Conservation (phyloP, 192 early-diverging fungal species). For the Phlyctochytrium planicorne region DNA sequence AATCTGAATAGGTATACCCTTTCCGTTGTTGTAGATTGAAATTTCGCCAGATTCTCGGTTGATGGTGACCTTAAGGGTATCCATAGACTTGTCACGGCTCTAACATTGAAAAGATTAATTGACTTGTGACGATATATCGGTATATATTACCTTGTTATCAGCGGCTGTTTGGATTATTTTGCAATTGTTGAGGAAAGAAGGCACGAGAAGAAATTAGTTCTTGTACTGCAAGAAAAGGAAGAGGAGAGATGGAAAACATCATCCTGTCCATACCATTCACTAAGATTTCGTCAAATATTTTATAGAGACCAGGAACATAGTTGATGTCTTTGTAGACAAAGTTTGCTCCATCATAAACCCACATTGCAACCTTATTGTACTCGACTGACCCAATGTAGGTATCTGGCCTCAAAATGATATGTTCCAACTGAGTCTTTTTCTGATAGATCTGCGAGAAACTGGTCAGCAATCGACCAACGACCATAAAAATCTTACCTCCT, state of each 20-base stretch:
- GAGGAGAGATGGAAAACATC: background rate
- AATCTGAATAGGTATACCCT: conserved; percentile 91
- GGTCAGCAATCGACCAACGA: background rate
- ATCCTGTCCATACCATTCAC: conserved; percentile 71
- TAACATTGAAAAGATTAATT: conserved; percentile 23
- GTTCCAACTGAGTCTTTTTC: conserved; percentile 93
- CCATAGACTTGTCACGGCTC: conserved; percentile 87
- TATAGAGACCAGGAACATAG: conserved; percentile 87
- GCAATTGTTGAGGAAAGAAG: no score
- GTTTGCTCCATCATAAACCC: conserved; percentile 77
- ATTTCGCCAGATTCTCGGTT: conserved; percentile 74
- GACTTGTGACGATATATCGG: background rate
- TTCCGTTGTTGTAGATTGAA: conserved; percentile 91
- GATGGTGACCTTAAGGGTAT: conserved; percentile 84
- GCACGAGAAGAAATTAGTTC: no score
- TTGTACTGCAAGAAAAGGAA: background rate
- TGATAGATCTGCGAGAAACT: conserved; percentile 77
- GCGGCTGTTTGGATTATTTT: no score
- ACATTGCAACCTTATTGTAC: conserved; percentile 72
- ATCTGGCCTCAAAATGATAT: conserved; percentile 91
- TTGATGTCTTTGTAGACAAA: conserved; percentile 63
- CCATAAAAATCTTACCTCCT: conserved; percentile 6
- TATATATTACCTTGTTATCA: background rate
- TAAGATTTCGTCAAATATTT: conserved; percentile 98
- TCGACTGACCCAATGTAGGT: conserved; percentile 96